Conservation (phyloP, 2,329 filamentous ascomycete species). For the Ophiostoma tasmaniense region DNA sequence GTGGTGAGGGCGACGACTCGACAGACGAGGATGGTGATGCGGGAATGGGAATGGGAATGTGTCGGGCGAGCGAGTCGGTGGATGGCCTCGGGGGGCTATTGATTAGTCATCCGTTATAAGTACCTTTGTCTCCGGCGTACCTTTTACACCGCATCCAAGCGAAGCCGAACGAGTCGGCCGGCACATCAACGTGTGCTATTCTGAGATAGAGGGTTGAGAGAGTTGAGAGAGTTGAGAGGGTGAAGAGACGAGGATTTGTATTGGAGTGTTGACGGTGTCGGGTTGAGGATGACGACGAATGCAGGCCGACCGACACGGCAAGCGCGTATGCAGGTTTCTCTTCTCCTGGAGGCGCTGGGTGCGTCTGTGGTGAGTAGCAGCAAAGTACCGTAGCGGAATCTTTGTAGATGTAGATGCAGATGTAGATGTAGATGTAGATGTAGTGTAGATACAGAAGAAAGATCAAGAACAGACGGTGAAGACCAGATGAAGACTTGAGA, state of each 20-base stretch:
- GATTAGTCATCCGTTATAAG: background rate
- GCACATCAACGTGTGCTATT: slow-evolving; percentile 6
- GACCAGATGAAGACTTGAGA: background rate
- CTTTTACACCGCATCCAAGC: slow-evolving; percentile 18
- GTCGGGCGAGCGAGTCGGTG: background rate
- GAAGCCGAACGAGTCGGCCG: slow-evolving; percentile 12
- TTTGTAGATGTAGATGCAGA: background rate
- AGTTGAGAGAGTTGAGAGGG: background rate
- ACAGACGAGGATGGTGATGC: background rate
- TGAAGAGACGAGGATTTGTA: too few species aligned
- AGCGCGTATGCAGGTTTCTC: slow-evolving; percentile 2
- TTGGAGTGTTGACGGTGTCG: background rate
- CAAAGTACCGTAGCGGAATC: background rate
- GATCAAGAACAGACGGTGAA: background rate
- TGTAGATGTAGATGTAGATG: background rate
- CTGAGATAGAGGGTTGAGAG: background rate
- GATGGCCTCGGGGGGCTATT: slow-evolving; percentile 2
- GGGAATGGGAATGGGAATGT: background rate
- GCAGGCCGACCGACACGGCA: background rate
- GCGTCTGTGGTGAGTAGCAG: background rate
- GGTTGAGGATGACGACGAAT: background rate
- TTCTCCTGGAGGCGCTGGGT: background rate
- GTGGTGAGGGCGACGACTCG: too few species aligned
- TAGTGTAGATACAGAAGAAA: background rate
- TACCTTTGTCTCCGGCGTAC: background rate